These are phyloP conservation scores for Phoenix dactylifera DNA, from an alignment of 176 grass and related monocot genomes.

Conservation along the genomic window DNA sequence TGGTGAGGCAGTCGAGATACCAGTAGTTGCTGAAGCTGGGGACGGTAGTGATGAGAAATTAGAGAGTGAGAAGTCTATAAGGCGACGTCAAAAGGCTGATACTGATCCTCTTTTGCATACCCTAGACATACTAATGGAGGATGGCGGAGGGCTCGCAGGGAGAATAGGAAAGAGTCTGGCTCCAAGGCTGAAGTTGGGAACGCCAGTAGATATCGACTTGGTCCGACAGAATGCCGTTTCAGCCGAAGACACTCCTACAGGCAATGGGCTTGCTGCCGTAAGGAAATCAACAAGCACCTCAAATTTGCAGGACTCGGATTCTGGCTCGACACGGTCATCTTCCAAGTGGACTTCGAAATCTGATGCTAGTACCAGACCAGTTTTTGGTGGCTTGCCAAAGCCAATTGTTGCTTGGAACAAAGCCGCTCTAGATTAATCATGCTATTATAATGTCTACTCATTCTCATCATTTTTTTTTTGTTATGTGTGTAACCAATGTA, in stretches of 20 bases:
- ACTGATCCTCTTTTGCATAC: background rate
- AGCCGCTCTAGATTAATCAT: constrained; percentile 54
- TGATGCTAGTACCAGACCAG: constrained; percentile 37
- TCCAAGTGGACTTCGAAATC: constrained; percentile 46
- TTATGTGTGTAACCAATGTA: no score
- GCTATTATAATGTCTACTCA: no score
- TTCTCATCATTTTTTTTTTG: no score
- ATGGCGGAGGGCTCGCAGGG: background rate
- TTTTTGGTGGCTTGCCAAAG: constrained; percentile 31
- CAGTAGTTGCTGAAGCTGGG: background rate
- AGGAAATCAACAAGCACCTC: constrained; percentile 54
- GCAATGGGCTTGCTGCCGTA: constrained; percentile 30
- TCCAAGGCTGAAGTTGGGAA: constrained; percentile 32
- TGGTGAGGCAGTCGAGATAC: background rate
- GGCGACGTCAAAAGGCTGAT: constrained; percentile 46
- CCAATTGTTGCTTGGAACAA: constrained; percentile 25
- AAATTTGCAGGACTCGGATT: constrained; percentile 33
- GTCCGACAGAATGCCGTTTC: constrained; percentile 5
- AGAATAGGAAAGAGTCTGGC: constrained; percentile 29
- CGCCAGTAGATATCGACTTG: constrained; percentile 20
- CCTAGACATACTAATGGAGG: constrained; percentile 12
- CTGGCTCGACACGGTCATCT: constrained; percentile 30
- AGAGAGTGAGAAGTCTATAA: constrained; percentile 29
- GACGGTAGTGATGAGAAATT: constrained; percentile 20
- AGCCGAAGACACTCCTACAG: constrained; percentile 18